Conservation (phyloP, 345 rosid genomes). For the Populus alba region DNA sequence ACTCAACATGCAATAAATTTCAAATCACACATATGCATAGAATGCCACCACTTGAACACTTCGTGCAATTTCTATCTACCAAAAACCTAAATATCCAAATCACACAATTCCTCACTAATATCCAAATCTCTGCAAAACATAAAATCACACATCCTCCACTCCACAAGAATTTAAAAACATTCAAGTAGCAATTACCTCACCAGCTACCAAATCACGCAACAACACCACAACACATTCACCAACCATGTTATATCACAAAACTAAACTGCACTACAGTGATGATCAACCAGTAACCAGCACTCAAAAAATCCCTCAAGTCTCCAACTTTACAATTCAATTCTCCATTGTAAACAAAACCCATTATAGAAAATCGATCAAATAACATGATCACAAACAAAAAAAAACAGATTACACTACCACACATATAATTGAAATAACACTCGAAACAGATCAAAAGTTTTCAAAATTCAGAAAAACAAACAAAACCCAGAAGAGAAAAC, state of each 20-base stretch:
- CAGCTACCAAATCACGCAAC: not conserved
- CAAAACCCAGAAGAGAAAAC: not conserved
- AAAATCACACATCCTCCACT: not conserved
- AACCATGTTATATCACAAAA: not conserved
- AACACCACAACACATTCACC: not conserved
- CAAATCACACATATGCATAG: not conserved
- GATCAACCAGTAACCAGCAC: slow-evolving; percentile 4
- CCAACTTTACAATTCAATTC: not conserved
- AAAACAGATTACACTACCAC: not conserved
- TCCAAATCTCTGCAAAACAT: not conserved
- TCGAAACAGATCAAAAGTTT: not conserved
- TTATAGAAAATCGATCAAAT: not conserved
- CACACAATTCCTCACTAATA: not conserved
- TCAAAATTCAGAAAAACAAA: not conserved
- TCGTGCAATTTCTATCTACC: not conserved
- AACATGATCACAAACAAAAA: not conserved
- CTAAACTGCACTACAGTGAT: not conserved
- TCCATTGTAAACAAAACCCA: not conserved
- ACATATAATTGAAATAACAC: not conserved
- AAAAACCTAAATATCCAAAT: no score
- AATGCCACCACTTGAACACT: not conserved
- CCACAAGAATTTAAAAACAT: not conserved
- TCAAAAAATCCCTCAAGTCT: not conserved
- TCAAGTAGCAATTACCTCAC: not conserved
- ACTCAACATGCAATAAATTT: not conserved